A percentile compares a stretch with the other conserved stretches of the same genome.
These are phyloP conservation scores for Quercus aquifolioides DNA, from an alignment of 306 rosid genomes.

Conservation along the genomic window DNA sequence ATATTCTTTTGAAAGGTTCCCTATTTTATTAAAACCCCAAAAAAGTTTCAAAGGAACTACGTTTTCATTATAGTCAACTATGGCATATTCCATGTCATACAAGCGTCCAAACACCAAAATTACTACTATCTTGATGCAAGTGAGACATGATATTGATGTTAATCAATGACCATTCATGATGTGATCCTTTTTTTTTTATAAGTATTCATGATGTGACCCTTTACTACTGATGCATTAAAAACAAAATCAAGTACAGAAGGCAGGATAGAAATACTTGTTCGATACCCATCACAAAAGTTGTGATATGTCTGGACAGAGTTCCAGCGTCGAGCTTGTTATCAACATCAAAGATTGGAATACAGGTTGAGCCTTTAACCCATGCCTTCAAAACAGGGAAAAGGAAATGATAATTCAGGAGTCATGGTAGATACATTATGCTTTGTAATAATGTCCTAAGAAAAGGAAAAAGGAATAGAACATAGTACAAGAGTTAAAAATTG, in stretches of 20 bases:
- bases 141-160: not conserved
- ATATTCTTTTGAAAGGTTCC: too few relatives aligned
- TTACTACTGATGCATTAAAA: too few relatives aligned
- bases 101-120: not conserved
- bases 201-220: not conserved
- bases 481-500: not conserved
- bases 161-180: not conserved
- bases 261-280: constrained; percentile 9
- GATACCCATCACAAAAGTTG: constrained; percentile 67
- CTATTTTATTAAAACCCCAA: too few relatives aligned
- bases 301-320: constrained; percentile 54
- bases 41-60: not conserved
- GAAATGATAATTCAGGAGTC: constrained; percentile 1
- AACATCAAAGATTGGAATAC: constrained; percentile 85
- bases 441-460: not conserved
- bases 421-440: not conserved
- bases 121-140: not conserved
- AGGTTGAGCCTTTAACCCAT: constrained; percentile 83
- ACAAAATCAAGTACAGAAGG: constrained; percentile 8
- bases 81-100: not conserved
- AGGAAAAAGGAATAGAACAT: not conserved
- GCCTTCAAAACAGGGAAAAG: constrained; percentile 55
- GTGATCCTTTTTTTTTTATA: too few relatives aligned
- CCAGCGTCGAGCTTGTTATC: constrained; percentile 55
- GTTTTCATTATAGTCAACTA: not conserved